Base-by-base conservation (phyloP, 257 asterid species). In the Scutellaria baicalensis region DNA sequence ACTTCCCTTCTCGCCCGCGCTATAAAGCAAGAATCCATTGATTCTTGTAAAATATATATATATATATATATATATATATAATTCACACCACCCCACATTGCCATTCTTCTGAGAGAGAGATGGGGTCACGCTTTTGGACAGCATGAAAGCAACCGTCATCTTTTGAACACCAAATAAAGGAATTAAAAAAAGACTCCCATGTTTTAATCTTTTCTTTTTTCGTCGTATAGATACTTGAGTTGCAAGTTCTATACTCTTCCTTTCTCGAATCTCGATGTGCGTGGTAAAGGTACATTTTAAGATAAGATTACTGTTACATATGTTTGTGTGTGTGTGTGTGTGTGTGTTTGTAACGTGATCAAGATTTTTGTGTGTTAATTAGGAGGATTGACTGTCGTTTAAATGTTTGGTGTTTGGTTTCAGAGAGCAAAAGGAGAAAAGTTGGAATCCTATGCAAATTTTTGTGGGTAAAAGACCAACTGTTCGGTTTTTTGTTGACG, bases 1-100 rank as follows among this genome's bases (percentile, higher is more conserved):
- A 87, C 84, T 74, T 16, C 45, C 72, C 79, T 80, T 67, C 87
- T 69, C 73, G 42, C 86, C 95, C 96, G 93, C 91, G 89, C 89
- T 72, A 72, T 48, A 77, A 83, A 83, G 81, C 93, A 79, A 67
- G 76, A 78, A 83, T 83, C 95, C 76, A 78, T 86, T 85, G 84
- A 77, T 81, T 78, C 59, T 81, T 65, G 66, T 18, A 31, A 54
- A 13, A n/a, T n/a, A n/a, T n/a, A n/a, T n/a, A n/a, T n/a, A n/a
- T n/a, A n/a, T n/a, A n/a, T n/a, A n/a, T n/a, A n/a, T n/a, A n/a
- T n/a, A n/a, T 38, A 18, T 6, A 55, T 18, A 16, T 39, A 14
- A 66, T 38, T 14, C 70, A 51, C 63, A 64, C 31, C 50, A 54
- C 71, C 78, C 78, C 69, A 72, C 74, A 66, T 65, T 77, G 59